Evolutionary conservation across 1,139 yeast species (phyloP).

Genomic region (Geotrichum histeridarum): DNA sequence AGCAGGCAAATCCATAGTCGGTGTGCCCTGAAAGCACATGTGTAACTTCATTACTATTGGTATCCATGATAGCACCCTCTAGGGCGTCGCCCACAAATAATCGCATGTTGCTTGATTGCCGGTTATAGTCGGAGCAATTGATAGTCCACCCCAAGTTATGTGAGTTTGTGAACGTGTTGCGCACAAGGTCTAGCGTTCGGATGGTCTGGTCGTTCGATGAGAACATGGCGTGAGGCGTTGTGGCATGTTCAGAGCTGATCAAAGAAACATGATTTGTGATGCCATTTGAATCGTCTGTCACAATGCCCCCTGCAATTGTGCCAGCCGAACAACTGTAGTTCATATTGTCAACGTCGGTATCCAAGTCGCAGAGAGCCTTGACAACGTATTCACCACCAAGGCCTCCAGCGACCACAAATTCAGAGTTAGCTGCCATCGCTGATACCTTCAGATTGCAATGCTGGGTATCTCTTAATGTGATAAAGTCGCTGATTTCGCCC

Average conservation of each 20-base stretch:
- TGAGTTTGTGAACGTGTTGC: slow-evolving; percentile 24
- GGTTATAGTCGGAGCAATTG: slow-evolving; percentile 43
- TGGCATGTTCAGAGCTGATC: slow-evolving; percentile 25
- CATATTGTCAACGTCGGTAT: slow-evolving; percentile 24
- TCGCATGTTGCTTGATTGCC: slow-evolving; percentile 34
- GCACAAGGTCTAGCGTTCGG: slow-evolving; percentile 41
- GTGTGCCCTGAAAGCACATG: slow-evolving; percentile 44
- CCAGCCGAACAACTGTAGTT: neutral
- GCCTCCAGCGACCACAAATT: slow-evolving; percentile 50
- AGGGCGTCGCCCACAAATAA: slow-evolving; percentile 51
- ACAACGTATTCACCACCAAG: slow-evolving; percentile 51
- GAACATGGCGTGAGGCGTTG: slow-evolving; percentile 28
- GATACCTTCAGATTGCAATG: slow-evolving; percentile 41
- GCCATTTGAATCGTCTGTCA: slow-evolving; percentile 48
- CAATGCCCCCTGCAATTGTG: slow-evolving; percentile 26
- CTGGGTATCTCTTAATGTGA: slow-evolving; percentile 4
- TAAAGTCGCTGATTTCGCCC: slow-evolving; percentile 39
- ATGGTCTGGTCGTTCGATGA: slow-evolving; percentile 50
- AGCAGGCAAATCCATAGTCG: slow-evolving; percentile 58
- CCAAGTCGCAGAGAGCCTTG: slow-evolving; percentile 26
- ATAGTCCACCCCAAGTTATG: slow-evolving; percentile 44
- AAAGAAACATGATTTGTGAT: slow-evolving; percentile 52
- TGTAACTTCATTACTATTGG: slow-evolving; percentile 29
- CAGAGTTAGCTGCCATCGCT: slow-evolving; percentile 45
- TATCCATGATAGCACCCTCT: slow-evolving; percentile 45